phyloP scores from a whole-genome alignment of 306 rosid species.

The Quercus berberidifolia region DNA sequence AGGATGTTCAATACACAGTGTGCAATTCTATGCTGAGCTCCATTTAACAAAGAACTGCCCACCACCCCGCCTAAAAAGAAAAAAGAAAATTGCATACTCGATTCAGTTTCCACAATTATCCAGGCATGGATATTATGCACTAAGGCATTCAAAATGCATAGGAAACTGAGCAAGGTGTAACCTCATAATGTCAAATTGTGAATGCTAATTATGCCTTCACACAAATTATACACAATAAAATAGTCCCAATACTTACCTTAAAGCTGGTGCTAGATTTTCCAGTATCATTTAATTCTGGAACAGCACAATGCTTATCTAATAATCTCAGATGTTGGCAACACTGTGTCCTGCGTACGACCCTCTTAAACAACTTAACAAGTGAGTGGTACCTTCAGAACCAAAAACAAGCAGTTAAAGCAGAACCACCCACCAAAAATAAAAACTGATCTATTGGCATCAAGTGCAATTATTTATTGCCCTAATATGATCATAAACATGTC shows the following conservation, averaged over 20 bases:
- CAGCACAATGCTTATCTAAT: conserved; percentile 71
- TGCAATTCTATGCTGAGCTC: not conserved
- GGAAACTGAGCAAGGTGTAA: not conserved
- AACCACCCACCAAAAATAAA: not conserved
- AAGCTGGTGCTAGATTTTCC: conserved; percentile 29
- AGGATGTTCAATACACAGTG: not conserved
- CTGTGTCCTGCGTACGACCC: conserved; percentile 52
- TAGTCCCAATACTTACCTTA: conserved; percentile 38
- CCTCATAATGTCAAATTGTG: conserved; percentile 3
- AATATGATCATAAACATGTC: not conserved
- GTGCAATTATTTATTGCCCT: not conserved
- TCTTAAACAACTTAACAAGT: conserved; percentile 53
- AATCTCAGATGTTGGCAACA: conserved; percentile 51
- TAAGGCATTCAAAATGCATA: not conserved
- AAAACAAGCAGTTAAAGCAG: conserved; percentile 16
- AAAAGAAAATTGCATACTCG: not conserved
- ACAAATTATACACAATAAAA: conserved; percentile 14
- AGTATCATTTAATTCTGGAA: conserved; percentile 22
- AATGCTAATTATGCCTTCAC: conserved; percentile 6
- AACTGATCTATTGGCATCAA: not conserved
- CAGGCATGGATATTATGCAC: not conserved
- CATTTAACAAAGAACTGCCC: not conserved
- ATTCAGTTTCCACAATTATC: conserved; percentile 10
- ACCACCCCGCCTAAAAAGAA: not conserved
- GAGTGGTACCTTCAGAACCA: conserved; percentile 55